A percentile compares a stretch with the other conserved stretches of the same genome.
Conservation (phyloP, 371 early-diverging fungal genomes). For the Mortierella sp. region DNA sequence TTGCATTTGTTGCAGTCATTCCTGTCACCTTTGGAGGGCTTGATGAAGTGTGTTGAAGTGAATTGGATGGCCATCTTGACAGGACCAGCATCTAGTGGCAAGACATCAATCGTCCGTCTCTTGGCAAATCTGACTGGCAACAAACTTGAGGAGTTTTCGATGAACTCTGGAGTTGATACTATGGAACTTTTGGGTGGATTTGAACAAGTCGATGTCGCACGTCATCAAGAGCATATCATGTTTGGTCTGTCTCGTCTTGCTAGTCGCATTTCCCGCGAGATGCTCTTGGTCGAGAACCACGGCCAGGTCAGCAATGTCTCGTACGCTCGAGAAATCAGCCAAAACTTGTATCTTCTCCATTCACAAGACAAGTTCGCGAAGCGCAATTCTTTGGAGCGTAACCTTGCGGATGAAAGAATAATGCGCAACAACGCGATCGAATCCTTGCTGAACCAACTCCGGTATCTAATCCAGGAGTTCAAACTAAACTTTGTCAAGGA, state of each 20-base stretch:
- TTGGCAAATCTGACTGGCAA: constrained; percentile 88
- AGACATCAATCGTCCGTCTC: constrained; percentile 88
- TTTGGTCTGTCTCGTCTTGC: constrained; percentile 55
- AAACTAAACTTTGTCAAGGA: constrained; percentile 33
- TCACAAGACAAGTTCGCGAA: constrained; percentile 54
- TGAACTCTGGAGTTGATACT: constrained; percentile 96
- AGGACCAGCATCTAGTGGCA: constrained; percentile 89
- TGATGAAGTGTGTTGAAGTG: constrained; percentile 91
- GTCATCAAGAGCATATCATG: constrained; percentile 77
- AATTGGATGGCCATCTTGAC: constrained; percentile 95
- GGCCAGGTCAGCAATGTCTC: constrained; percentile 14
- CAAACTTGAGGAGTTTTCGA: constrained; percentile 88
- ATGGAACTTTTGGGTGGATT: constrained; percentile 97
- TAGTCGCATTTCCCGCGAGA: constrained; percentile 49
- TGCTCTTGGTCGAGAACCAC: constrained; percentile 25
- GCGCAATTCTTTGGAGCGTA: constrained; percentile 24
- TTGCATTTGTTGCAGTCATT: constrained; percentile 76
- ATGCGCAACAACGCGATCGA: constrained; percentile 56
- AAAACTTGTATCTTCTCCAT: constrained; percentile 51
- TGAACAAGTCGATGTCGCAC: constrained; percentile 92
- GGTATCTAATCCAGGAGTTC: constrained; percentile 46
- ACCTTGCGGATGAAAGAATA: constrained; percentile 49
- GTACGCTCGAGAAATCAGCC: constrained; percentile 53
- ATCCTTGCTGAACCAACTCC: constrained; percentile 43
- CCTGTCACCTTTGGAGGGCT: constrained; percentile 78